Evolutionary conservation across 2,329 filamentous ascomycete species (phyloP), one percentile per base, ranked within the genome.

Genomic region (Colletotrichum echinochloae): DNA sequence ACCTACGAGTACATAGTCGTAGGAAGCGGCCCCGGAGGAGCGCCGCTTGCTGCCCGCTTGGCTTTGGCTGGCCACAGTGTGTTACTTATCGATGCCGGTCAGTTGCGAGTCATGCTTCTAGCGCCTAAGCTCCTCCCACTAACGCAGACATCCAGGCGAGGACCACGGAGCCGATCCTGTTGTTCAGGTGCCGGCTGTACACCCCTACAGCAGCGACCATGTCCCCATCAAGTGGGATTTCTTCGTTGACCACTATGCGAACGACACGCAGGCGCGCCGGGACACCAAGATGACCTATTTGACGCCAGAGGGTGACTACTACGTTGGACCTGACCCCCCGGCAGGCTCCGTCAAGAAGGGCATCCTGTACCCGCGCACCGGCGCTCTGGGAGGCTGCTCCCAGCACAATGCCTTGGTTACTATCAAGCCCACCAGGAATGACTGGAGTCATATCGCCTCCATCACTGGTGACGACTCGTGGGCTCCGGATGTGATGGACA

Each of bases 1-100:
- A 51, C 48, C 26, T 89, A 89, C 75, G 89, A 91, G 74, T 91
- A 90, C 81, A 83, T 91, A 48, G 83, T 91, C n/a, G 87, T 91
- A 20, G 89, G 89, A n/a, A 88, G 86, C n/a, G 88, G 88, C 3
- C 83, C 88, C 5, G 88, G 88, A 41, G 88, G 88, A 67, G 88
- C 85, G 11, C 88, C 89, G n/a, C 75, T 90, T 14, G 88, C 89
- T 4, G 85, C 86, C 14, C 83, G 88, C 44, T 84, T 91, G 28
- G 89, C 89, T 6, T 78, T 88, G 35, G 87, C 87, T n/a, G 89
- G 89, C 48, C 84, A 87, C 80, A 87, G 84, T 73, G 87, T 87
- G 4, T 84, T 91, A 7, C 83, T 91, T 11, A 84, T 91, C 60
- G 89, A 91, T 74, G 89, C 89, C 5, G 48, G 48, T 51, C 3